Base-by-base conservation (phyloP, 768 basidiomycete species). In the Kwoniella europaea region DNA sequence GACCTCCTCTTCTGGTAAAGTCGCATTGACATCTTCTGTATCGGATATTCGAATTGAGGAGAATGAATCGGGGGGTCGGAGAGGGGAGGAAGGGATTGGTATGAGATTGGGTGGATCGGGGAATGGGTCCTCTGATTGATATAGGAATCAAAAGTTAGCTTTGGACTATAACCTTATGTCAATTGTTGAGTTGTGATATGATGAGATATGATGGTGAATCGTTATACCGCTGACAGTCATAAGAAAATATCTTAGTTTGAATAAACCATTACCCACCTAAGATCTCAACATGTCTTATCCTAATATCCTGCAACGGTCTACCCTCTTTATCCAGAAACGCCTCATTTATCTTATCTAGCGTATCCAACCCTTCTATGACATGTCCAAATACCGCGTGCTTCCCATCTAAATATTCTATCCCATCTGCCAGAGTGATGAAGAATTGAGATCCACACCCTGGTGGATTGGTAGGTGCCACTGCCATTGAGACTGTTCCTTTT, bases 401-500 rank as follows among this genome's bases (percentile, higher is more conserved):
- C 56, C 94, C 93, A 76, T 99, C 96, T 61, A 99, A 88, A 82
- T 98, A 98, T 71, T 97, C 94, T 81, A 97, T 92, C 70, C 90
- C 89, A 75, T 95, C 91, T 12, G 87, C 90, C 2, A 99, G 87
- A 0, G 97, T 99, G 78, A 99, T 88, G 84, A 98, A 99, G 86
- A 98, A 99, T 79, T 98, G 97, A 76, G 91, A 92, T 12, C 94
- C 96, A 75, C 93, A 94, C 15, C 94, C 91, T 12, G 79, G 74
- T 16, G 80, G 77, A 20, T 73, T 63, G 18, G 82, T 81, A n/a
- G 94, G 94, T 2, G 96, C 92, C 10, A 98, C 89, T 9, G 97
- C 97, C 97, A 98, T 98, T 0, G 94, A 98, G 16, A 99, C 91
- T 0, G 94, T 98, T 20, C 97, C 97, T 74, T 88, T 90, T 10